Evolutionary conservation across 2,329 filamentous ascomycete species (phyloP).

Genomic region (Zarea fungicola): DNA sequence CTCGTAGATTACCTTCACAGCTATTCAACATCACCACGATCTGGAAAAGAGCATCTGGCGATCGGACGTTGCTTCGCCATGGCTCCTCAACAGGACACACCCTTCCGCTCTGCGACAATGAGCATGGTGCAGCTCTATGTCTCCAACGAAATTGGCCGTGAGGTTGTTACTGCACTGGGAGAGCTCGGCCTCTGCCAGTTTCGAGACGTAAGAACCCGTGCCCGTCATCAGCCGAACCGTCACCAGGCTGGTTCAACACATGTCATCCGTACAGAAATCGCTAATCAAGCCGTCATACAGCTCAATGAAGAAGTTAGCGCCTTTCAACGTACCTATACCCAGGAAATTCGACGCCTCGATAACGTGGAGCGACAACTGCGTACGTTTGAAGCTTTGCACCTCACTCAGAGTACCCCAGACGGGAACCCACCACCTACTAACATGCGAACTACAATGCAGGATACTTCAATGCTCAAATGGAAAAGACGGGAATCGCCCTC

Average conservation of each 20-base stretch:
- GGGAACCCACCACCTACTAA: background rate
- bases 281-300: slow-evolving; percentile 38
- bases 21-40: slow-evolving; percentile 22
- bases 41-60: slow-evolving; percentile 26
- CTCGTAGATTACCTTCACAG: background rate
- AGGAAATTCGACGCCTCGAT: slow-evolving; percentile 93
- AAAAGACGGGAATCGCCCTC: slow-evolving; percentile 81
- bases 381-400: slow-evolving; percentile 44
- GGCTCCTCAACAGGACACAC: slow-evolving; percentile 74
- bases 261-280: slow-evolving; percentile 16
- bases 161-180: slow-evolving; percentile 92
- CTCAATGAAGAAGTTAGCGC: slow-evolving; percentile 89
- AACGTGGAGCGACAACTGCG: slow-evolving; percentile 97
- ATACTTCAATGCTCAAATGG: slow-evolving; percentile 94
- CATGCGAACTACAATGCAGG: slow-evolving; percentile 47
- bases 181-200: slow-evolving; percentile 97
- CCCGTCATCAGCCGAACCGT: background rate
- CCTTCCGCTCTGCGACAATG: slow-evolving; percentile 99
- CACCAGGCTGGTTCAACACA: background rate
- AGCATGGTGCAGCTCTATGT: slow-evolving; percentile 99
- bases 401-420: slow-evolving; percentile 3
- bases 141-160: slow-evolving; percentile 95
- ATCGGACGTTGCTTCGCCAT: slow-evolving; percentile 36
- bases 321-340: slow-evolving; percentile 95
- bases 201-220: slow-evolving; percentile 68